Base-by-base conservation (phyloP, 495 filamentous ascomycete genomes). In the Talaromyces borbonicus region DNA sequence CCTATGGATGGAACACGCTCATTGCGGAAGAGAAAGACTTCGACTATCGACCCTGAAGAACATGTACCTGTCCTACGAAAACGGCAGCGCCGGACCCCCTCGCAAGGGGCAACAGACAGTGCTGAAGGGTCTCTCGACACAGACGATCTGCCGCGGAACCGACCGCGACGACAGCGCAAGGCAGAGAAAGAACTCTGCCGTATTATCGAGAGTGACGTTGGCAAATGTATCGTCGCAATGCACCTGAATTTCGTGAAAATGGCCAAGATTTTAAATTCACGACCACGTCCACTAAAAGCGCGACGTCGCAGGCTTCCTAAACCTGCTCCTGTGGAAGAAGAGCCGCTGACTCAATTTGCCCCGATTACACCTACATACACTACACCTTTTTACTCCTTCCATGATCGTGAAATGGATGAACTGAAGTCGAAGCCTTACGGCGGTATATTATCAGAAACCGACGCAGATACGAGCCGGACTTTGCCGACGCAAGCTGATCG, bases 361-460 rank as follows among this genome's bases (percentile, higher is more conserved):
- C 63, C 65, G 50, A 53, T 71, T 51, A 53, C 65, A 52, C 71
- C 67, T 42, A 72, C 75, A n/a, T 77, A 80, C 52, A 75, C 83
- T 29, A 70, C 80, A 27, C 83, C 84, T 7, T 88, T 93, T 54
- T 90, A 89, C 56, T 81, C 84, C 1, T 86, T 94, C 50, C 78
- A 81, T 49, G 88, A 94, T 49, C 85, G 84, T 36, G 89, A 95
- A 47, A 81, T 78, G 25, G 92, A 97, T 51, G 90, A 96, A 53
- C 63, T 76, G 8, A 94, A 93, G 57, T 83, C 81, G 12, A 98
- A 95, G 59, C 92, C 93, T 2, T 98, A 97, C 55, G 93, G 92
- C 35, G 92, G 92, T 7, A 95, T 97, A 32, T 66, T 98, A 29
- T 82, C 75, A 2, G 89, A 96, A 61, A 72, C 77, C 8, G 92